Conservation (phyloP, 1,284 basidiomycete genomes). For the Rhodotorula glutinis region DNA sequence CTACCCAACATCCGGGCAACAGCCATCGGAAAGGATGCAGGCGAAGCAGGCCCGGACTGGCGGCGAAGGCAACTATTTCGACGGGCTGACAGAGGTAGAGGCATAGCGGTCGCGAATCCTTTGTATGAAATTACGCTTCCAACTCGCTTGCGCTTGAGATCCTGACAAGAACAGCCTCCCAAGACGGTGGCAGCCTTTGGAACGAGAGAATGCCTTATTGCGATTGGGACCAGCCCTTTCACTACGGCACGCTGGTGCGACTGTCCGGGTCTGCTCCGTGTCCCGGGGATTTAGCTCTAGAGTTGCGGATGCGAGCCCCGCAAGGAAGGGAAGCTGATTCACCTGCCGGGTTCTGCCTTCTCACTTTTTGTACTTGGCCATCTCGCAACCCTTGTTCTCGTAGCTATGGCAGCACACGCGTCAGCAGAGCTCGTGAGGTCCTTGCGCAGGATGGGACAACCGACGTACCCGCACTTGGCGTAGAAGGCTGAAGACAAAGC, state of each 20-base stretch:
- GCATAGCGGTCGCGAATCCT: conserved; percentile 5
- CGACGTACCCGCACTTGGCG: conserved; percentile 75
- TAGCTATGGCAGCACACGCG: conserved; percentile 49
- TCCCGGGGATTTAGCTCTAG: too few species aligned
- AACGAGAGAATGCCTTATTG: too few species aligned
- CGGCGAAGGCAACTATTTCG: conserved; percentile 26
- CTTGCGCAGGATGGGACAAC: not conserved
- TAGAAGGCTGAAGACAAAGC: conserved; percentile 72
- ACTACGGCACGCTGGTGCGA: too few species aligned
- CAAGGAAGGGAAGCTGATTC: too few species aligned
- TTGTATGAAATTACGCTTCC: too few species aligned
- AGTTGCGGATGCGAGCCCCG: too few species aligned
- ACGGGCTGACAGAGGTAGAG: conserved; percentile 14
- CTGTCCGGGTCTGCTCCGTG: too few species aligned
- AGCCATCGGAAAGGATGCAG: not conserved
- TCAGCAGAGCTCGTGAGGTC: too few species aligned
- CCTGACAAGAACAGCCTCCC: not conserved
- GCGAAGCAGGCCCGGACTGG: conserved; percentile 22
- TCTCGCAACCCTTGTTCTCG: conserved; percentile 61
- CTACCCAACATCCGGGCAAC: not conserved
- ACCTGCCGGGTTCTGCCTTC: too few species aligned
- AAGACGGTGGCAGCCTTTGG: too few species aligned
- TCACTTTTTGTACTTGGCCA: conserved; percentile 57
- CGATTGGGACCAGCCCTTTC: not conserved
- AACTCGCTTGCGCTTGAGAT: not conserved